Evolutionary conservation across 495 filamentous ascomycete species (phyloP), one percentile per base, ranked within the genome.

Genomic region (Viridothelium virens): DNA sequence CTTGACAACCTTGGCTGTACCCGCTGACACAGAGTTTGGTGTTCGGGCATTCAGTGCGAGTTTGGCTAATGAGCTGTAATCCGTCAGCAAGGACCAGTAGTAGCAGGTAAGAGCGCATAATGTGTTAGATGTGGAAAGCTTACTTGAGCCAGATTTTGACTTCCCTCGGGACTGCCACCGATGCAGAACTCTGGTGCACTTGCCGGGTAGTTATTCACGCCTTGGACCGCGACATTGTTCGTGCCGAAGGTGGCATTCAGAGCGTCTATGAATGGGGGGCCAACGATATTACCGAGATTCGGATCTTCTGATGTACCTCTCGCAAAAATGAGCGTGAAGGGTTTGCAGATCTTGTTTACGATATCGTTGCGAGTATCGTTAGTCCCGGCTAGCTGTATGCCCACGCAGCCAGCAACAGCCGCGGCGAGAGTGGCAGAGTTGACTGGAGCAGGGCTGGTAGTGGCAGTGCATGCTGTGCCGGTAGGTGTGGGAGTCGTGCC

Each of bases 11-110:
- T 66, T 75, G 73, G 12, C 63, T 66, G 61, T 75, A 75, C 18
- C 73, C 73, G 33, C 67, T 63, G 47, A 75, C 64, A 12, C 71
- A 70, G 31, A 75, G 44, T 46, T 73, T 74, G 37, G 73, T 75
- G 11, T 66, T 67, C 59, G 72, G 72, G 63, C 73, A 75, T 34
- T 70, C 46, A n/a, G 38, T 61, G 59, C 65, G 68, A 3, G 69
- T 70, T 48, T 65, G 39, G 6, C 37, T 61, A 47, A 73, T 68
- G 34, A 71, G 47, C 67, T 59, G 53, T 59, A 59, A 31, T 11
- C 36, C 7, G 53, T 59, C 53, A 59, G 53, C 36, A 4, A 59
- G 36, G 14, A 14, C 36, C 31, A 14, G 53, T 4, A 36, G 14
- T 59, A 14, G 14, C 3, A 59, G n/a, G 9, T 33, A 31, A 36